Percentiles rank a stretch among this genome's conserved stretches.
These are phyloP conservation scores for Vigna mungo DNA, from an alignment of 306 rosid species.

Conservation along the genomic window DNA sequence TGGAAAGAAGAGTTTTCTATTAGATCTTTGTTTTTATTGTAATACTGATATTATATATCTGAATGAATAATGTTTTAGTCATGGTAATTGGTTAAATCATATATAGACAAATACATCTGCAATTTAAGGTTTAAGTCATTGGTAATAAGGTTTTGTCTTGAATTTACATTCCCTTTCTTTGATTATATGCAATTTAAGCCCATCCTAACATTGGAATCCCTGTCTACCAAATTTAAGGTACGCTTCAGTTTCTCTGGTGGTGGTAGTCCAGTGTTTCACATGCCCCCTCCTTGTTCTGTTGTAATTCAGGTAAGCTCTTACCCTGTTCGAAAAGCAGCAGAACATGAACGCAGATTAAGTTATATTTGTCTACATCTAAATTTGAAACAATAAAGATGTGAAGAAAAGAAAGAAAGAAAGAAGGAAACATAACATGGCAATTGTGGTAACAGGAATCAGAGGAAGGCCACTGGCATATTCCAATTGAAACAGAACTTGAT, in stretches of 20 bases:
- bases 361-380: slow-evolving; percentile 32
- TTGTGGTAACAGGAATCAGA: slow-evolving; percentile 82
- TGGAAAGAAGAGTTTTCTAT: slow-evolving; percentile 2
- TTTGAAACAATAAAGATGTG: slow-evolving; percentile 18
- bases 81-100: slow-evolving; percentile 15
- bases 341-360: slow-evolving; percentile 23
- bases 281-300: slow-evolving; percentile 96
- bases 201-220: slow-evolving; percentile 36
- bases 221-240: slow-evolving; percentile 63
- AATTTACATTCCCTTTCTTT: slow-evolving; percentile 27
- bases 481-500: slow-evolving; percentile 66
- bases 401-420: slow-evolving; percentile 17
- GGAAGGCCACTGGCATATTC: slow-evolving; percentile 91
- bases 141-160: not conserved
- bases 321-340: slow-evolving; percentile 6
- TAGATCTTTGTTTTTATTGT: not conserved
- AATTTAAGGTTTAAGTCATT: too few species aligned
- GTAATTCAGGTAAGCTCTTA: slow-evolving; percentile 74
- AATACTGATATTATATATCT: slow-evolving; percentile 30
- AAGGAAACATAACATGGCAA: slow-evolving; percentile 37
- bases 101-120: too few species aligned
- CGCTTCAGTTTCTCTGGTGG: slow-evolving; percentile 75
- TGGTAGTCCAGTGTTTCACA: slow-evolving; percentile 79
- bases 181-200: slow-evolving; percentile 15
- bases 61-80: slow-evolving; percentile 11